These are phyloP conservation scores for Pulveroboletus sp. DNA, from an alignment of 768 basidiomycete species.

Conservation along the genomic window DNA sequence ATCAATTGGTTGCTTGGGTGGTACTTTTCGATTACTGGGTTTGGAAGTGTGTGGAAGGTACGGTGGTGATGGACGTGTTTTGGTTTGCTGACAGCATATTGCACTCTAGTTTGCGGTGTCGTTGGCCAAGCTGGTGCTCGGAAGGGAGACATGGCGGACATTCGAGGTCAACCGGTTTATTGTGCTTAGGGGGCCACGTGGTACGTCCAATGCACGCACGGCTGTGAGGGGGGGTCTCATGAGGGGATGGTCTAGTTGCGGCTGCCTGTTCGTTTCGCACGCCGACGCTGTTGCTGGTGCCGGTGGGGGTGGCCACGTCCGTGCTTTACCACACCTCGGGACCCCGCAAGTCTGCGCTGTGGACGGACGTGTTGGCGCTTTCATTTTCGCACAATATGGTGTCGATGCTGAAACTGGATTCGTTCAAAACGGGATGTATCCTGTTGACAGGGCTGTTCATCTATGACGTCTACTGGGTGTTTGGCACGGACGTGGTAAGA, in stretches of 20 bases:
- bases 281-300: slow-evolving; percentile 55
- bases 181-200: slow-evolving; percentile 44
- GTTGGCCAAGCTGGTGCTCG: slow-evolving; percentile 47
- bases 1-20: slow-evolving; percentile 77
- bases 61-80: background rate
- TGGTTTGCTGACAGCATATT: background rate
- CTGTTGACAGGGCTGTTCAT: slow-evolving; percentile 83
- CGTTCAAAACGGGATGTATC: slow-evolving; percentile 82
- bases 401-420: slow-evolving; percentile 78
- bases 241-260: slow-evolving; percentile 34
- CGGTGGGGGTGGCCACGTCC: slow-evolving; percentile 62
- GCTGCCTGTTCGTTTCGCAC: slow-evolving; percentile 60
- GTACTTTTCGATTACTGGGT: slow-evolving; percentile 68
- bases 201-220: slow-evolving; percentile 32
- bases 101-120: slow-evolving; percentile 53
- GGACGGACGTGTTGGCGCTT: slow-evolving; percentile 75
- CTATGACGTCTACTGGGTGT: slow-evolving; percentile 97
- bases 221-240: slow-evolving; percentile 3
- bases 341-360: slow-evolving; percentile 56
- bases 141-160: slow-evolving; percentile 53
- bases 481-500: slow-evolving; percentile 80
- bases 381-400: slow-evolving; percentile 83
- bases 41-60: slow-evolving; percentile 68
- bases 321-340: slow-evolving; percentile 55
- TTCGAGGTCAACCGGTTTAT: slow-evolving; percentile 47